Evolutionary conservation across 352 stramenopile genomes (phyloP).

Genomic region (Phytophthora litchii): DNA sequence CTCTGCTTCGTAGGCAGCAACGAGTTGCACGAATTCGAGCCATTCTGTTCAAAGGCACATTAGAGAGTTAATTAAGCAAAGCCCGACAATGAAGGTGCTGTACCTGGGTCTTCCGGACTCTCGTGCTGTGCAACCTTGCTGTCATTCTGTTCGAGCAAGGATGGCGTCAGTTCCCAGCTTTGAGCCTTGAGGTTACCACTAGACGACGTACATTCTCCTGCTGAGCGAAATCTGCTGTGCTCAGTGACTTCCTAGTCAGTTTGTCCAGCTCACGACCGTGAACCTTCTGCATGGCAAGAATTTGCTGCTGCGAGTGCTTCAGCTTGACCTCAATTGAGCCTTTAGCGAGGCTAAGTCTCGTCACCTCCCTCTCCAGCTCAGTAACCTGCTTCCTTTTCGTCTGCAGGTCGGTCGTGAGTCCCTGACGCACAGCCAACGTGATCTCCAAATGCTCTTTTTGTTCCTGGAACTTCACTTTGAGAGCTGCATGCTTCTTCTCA

Average conservation of each 20-base stretch:
- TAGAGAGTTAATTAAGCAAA: too few species aligned
- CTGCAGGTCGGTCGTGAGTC: constrained; percentile 58
- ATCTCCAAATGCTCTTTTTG: constrained; percentile 70
- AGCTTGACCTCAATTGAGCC: constrained; percentile 32
- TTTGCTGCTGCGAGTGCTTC: constrained; percentile 53
- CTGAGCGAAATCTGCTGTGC: background rate
- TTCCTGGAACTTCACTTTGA: constrained; percentile 48
- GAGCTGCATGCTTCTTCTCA: constrained; percentile 39
- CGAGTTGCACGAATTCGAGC: constrained; percentile 59
- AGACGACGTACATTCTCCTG: constrained; percentile 27
- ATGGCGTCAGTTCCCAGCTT: background rate
- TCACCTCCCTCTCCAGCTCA: constrained; percentile 41
- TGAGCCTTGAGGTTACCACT: background rate
- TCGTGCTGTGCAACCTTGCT: constrained; percentile 4
- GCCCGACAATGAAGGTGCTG: background rate
- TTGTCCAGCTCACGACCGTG: constrained; percentile 53
- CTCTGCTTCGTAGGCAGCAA: constrained; percentile 48
- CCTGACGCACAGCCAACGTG: constrained; percentile 60
- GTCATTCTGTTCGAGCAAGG: constrained; percentile 17
- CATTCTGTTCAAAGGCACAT: constrained; percentile 38
- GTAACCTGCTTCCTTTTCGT: constrained; percentile 52
- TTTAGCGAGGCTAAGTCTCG: constrained; percentile 23
- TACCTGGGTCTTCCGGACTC: constrained; percentile 22
- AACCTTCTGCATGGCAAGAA: constrained; percentile 60
- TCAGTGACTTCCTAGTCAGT: constrained; percentile 4